Evolutionary conservation across 2,329 filamentous ascomycete genomes (phyloP).

Genomic region (Aspergillus pseudoglaucus): DNA sequence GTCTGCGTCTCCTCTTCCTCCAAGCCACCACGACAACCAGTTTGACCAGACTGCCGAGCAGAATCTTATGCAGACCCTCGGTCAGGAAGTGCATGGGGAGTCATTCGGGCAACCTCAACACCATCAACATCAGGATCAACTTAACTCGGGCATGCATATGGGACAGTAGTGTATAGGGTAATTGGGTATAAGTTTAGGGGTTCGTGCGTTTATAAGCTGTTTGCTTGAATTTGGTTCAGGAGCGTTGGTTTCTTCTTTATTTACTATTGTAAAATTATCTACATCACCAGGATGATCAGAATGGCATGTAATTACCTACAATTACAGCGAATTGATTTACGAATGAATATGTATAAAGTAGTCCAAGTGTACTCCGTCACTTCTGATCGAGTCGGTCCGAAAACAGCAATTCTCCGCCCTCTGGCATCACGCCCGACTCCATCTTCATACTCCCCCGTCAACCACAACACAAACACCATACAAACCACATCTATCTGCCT

Average conservation of each 20-base stretch:
- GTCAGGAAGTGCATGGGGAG: conserved; percentile 36
- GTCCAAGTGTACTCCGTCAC: too few relatives aligned
- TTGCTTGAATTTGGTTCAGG: not conserved
- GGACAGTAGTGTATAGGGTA: conserved; percentile 16
- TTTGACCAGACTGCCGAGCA: conserved; percentile 38
- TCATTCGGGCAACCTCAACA: conserved; percentile 28
- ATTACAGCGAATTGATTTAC: too few relatives aligned
- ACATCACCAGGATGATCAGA: too few relatives aligned
- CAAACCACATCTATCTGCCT: not conserved
- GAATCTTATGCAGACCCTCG: conserved; percentile 39
- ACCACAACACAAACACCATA: not conserved
- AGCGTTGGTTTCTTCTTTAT: not conserved
- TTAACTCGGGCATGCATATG: conserved; percentile 32
- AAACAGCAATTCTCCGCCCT: conserved; percentile 1
- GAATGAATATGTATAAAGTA: too few relatives aligned
- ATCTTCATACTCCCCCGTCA: not conserved
- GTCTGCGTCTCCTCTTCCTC: conserved; percentile 33
- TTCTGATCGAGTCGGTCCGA: conserved; percentile 1
- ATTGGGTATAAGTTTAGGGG: conserved; percentile 3
- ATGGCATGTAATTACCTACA: too few relatives aligned
- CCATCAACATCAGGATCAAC: conserved; percentile 24
- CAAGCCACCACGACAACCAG: conserved; percentile 24
- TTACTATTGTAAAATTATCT: not conserved
- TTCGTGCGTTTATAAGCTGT: not conserved
- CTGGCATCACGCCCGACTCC: not conserved